Base-by-base conservation (phyloP, 257 asterid genomes). In the Eucommia ulmoides region DNA sequence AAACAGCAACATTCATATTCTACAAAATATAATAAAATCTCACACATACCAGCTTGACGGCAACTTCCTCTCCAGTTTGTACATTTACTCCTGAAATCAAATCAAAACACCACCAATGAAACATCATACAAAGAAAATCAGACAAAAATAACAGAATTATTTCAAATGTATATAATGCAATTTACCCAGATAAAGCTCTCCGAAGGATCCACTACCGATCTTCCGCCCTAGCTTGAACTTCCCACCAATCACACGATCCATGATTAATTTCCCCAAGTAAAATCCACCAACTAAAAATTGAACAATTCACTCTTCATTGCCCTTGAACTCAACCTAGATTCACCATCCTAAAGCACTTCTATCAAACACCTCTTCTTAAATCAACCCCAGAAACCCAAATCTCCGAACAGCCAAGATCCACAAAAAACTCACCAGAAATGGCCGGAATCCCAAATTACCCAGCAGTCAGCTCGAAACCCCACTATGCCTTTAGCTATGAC, bases 21-120 rank as follows among this genome's bases (percentile, higher is more conserved):
- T 47, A 11, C 19, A 0, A 7, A 51, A 11, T 8, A 59, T 20
- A 29, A 45, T 54, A 45, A 8, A 38, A 14, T 12, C 12, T 12
- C 8, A 42, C 20, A 42, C 48, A 42, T 42, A 42, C 48, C 48
- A 42, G 48, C 48, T 42, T 42, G 3, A 42, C 48, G 19, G 48
- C 48, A 15, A 42, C 48, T 42, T 42, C 48, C 15, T 42, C 48
- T 2, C 48, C 48, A 15, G 8, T 42, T n/a, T 42, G 48, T 42
- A 42, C 19, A 42, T 42, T 42, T 1, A 18, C 20, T 42, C 48
- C 48, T 42, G 48, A 6, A 10, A 18, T 17, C 5, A 26, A 26
- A 35, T 11, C 48, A 42, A 42, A 16, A 10, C 48, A 15, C 3
- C 48, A 42, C 8, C 20, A 15, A 42, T 42, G 6, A 15, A 7